Percentiles rank a stretch among this genome's conserved stretches.
Evolutionary conservation across 2,329 filamentous ascomycete genomes (phyloP).

Genomic region (Arachnopeziza araneosa): DNA sequence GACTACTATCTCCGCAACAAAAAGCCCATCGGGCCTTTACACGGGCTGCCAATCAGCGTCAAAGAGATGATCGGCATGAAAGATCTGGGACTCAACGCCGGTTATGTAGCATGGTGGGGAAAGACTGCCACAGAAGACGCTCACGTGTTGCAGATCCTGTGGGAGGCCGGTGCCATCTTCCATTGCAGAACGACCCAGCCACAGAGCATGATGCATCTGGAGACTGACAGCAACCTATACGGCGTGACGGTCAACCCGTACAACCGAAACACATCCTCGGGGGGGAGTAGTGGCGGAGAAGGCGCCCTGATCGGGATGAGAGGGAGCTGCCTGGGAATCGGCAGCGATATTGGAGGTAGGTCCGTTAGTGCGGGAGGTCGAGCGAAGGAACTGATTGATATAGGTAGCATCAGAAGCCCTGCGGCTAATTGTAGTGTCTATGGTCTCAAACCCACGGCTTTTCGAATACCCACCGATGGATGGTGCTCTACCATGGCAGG

Average conservation of each 20-base stretch:
- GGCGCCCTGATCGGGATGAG: slow-evolving; percentile 51
- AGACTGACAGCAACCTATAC: slow-evolving; percentile 4
- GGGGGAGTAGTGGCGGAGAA: slow-evolving; percentile 60
- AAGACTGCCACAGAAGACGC: slow-evolving; percentile 38
- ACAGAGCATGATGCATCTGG: slow-evolving; percentile 41
- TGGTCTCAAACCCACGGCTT: slow-evolving; percentile 42
- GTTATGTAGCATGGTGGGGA: slow-evolving; percentile 38
- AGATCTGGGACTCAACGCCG: slow-evolving; percentile 40
- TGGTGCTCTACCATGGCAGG: slow-evolving; percentile 40
- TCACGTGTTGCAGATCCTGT: slow-evolving; percentile 40
- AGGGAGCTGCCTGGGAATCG: slow-evolving; percentile 48
- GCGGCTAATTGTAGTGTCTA: slow-evolving; percentile 45
- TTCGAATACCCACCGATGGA: slow-evolving; percentile 37
- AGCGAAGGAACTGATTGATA: not conserved
- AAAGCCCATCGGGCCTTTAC: slow-evolving; percentile 50
- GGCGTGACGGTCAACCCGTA: slow-evolving; percentile 47
- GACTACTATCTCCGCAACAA: slow-evolving; percentile 33
- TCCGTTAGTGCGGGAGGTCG: not conserved
- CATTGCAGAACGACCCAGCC: slow-evolving; percentile 48
- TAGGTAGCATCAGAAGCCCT: slow-evolving; percentile 17
- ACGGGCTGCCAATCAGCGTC: slow-evolving; percentile 52
- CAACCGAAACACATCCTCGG: slow-evolving; percentile 50
- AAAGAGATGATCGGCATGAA: slow-evolving; percentile 53
- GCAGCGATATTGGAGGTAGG: slow-evolving; percentile 50
- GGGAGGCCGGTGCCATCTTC: slow-evolving; percentile 43